These are phyloP conservation scores for Amanita fuliginea DNA, from an alignment of 768 basidiomycete genomes.

Conservation along the genomic window DNA sequence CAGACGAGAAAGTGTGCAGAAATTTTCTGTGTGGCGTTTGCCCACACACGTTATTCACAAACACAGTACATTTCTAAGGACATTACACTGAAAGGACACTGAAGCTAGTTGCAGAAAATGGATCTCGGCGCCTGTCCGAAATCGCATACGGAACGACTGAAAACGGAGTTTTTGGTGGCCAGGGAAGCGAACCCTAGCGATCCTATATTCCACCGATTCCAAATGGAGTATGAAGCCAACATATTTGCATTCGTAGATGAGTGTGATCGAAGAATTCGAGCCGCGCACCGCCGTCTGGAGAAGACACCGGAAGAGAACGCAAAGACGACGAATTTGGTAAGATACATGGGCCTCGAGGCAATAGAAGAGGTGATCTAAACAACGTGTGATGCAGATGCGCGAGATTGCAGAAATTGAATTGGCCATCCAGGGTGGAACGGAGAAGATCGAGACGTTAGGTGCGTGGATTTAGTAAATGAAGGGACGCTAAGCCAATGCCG, in stretches of 20 bases:
- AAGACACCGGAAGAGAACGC: conserved; percentile 99
- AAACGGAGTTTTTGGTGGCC: conserved; percentile 79
- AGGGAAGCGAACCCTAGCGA: conserved; percentile 66
- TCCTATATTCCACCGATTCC: conserved; percentile 78
- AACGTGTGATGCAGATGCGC: conserved; percentile 57
- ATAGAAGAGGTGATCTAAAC: not conserved
- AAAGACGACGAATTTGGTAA: conserved; percentile 90
- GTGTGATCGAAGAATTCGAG: conserved; percentile 91
- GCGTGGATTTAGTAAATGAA: conserved; percentile 16
- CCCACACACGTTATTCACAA: conserved; percentile 94
- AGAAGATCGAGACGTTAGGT: conserved; percentile 94
- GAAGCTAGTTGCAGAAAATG: conserved; percentile 74
- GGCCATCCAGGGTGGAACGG: conserved; percentile 96
- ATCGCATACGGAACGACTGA: conserved; percentile 89
- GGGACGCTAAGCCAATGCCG: conserved; percentile 7
- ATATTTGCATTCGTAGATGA: conserved; percentile 97
- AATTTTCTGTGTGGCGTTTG: conserved; percentile 99
- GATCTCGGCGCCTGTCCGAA: conserved; percentile 97
- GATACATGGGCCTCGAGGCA: conserved; percentile 13
- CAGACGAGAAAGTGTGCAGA: conserved; percentile 94
- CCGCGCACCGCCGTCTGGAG: conserved; percentile 90
- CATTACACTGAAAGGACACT: conserved; percentile 1
- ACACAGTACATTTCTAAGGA: conserved; percentile 59
- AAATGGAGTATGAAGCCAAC: conserved; percentile 92
- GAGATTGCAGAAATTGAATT: conserved; percentile 99